Base-by-base conservation (phyloP, 1,284 basidiomycete species). In the Coniferiporia weirii region DNA sequence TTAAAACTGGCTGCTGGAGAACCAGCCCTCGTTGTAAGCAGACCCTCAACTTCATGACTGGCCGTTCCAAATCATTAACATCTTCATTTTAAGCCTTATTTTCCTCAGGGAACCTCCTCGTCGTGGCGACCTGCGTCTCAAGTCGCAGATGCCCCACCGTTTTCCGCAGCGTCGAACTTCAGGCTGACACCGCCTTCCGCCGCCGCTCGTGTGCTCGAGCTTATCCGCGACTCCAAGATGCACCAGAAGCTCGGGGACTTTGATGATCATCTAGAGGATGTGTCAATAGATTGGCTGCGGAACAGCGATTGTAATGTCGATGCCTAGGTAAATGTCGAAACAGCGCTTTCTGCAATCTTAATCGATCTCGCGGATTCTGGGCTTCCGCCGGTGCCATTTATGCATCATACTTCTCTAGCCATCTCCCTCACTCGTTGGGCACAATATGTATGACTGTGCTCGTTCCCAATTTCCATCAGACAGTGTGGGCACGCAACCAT, bases 211-310 rank as follows among this genome's bases (percentile, higher is more conserved):
- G 80, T 83, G 0, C 67, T 80, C 6, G 64, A 69, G 9, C 72
- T 82, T 0, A 80, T 86, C 15, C 75, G 73, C 34, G 76, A 82
- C 52, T 67, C 73, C 44, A 73, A 72, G 36, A 67, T 76, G 57
- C 81, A 84, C 56, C 70, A 76, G 60, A 75, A 77, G 47, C 82
- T 91, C 56, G 84, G 83, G 4, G 88, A 91, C 68, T 91, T 89
- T 63, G 89, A 91, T 62, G 88, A 89, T 64, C 86, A 91, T 71
- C 68, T 91, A 53, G 88, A 89, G 68, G 83, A 89, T 69, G 82
- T 84, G 50, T 79, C 77, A 15, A 82, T 87, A 65, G 82, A 87
- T 67, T 86, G 84, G 84, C 65, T 86, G 63, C 75, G 77, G 56
- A 85, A 85, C 64, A 69, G 66, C 47, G 72, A 73, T 53, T 82